A percentile compares a stretch with the other conserved stretches of the same genome.
Evolutionary conservation across 1,139 yeast species (phyloP).

Genomic region (Sugiyamaella castrensis): DNA sequence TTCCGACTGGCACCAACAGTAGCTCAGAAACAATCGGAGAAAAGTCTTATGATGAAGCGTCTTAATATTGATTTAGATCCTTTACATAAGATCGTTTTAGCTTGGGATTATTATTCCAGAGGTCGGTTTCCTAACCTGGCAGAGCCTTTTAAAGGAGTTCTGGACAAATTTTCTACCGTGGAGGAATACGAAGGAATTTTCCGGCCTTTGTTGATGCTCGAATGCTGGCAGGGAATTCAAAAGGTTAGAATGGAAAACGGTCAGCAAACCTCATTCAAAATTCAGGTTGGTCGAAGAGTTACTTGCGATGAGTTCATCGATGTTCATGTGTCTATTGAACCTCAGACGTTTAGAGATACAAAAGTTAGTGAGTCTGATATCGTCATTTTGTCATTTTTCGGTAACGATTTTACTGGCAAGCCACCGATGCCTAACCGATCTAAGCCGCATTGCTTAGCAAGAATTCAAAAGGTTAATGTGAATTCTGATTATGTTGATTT

Average conservation of each 20-base stretch:
- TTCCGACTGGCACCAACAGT: slow-evolving; percentile 1
- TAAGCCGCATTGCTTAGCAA: slow-evolving; percentile 63
- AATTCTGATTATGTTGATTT: slow-evolving; percentile 67
- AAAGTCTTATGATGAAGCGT: slow-evolving; percentile 75
- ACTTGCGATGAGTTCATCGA: slow-evolving; percentile 87
- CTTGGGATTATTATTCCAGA: slow-evolving; percentile 69
- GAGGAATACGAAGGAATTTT: slow-evolving; percentile 63
- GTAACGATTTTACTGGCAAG: slow-evolving; percentile 35
- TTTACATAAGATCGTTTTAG: slow-evolving; percentile 62
- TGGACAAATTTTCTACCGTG: slow-evolving; percentile 48
- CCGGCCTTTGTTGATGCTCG: slow-evolving; percentile 79
- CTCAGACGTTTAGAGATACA: slow-evolving; percentile 48
- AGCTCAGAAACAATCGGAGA: slow-evolving; percentile 53
- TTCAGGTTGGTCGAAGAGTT: slow-evolving; percentile 74
- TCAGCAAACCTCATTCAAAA: slow-evolving; percentile 61
- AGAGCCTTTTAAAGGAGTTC: slow-evolving; percentile 1
- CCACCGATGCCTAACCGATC: slow-evolving; percentile 20
- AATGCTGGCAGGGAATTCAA: slow-evolving; percentile 91
- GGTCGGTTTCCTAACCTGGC: slow-evolving; percentile 54
- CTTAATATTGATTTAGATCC: slow-evolving; percentile 76
- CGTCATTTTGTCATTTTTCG: slow-evolving; percentile 56
- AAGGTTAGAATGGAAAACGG: slow-evolving; percentile 60
- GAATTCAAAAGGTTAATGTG: slow-evolving; percentile 57
- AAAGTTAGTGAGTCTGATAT: slow-evolving; percentile 74
- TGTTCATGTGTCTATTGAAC: slow-evolving; percentile 72